phyloP scores from a whole-genome alignment of 1,284 basidiomycete genomes.

The Fomitopsis schrenkii region DNA sequence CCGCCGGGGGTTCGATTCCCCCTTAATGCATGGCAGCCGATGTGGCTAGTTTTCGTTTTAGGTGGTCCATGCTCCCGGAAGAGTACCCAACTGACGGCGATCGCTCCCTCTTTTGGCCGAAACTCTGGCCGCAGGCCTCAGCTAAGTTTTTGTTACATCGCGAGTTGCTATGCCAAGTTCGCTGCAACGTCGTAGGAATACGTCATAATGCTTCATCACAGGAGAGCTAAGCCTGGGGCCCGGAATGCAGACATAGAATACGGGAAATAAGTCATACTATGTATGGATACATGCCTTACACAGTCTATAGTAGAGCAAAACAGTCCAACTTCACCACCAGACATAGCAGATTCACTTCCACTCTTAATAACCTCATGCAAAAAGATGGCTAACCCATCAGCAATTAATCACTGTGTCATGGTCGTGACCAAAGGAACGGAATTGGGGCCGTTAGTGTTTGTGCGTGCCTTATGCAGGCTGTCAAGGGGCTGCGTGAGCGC shows the following conservation, averaged over 20 bases:
- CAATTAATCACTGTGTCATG: conserved; percentile 2
- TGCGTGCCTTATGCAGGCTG: conserved; percentile 3
- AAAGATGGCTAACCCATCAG: too few species aligned
- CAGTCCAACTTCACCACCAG: background rate
- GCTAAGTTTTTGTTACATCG: too few species aligned
- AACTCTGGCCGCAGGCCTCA: too few species aligned
- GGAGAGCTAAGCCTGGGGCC: too few species aligned
- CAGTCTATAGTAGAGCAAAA: background rate
- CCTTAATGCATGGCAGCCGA: conserved; percentile 16
- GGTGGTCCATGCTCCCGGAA: too few species aligned
- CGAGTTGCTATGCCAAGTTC: too few species aligned
- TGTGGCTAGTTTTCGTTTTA: too few species aligned
- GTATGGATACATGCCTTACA: background rate
- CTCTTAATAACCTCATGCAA: too few species aligned
- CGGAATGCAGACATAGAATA: background rate
- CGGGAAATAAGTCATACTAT: background rate
- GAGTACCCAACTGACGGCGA: too few species aligned
- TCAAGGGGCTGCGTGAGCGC: background rate
- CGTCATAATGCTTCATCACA: too few species aligned
- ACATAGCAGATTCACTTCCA: background rate
- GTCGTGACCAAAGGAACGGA: conserved; percentile 4
- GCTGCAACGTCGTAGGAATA: too few species aligned
- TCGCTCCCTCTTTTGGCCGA: too few species aligned
- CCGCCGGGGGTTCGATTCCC: conserved; percentile 48
- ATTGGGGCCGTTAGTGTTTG: background rate